Conservation (phyloP, 1,284 basidiomycete genomes). For the Microbotryomycetes sp. region DNA sequence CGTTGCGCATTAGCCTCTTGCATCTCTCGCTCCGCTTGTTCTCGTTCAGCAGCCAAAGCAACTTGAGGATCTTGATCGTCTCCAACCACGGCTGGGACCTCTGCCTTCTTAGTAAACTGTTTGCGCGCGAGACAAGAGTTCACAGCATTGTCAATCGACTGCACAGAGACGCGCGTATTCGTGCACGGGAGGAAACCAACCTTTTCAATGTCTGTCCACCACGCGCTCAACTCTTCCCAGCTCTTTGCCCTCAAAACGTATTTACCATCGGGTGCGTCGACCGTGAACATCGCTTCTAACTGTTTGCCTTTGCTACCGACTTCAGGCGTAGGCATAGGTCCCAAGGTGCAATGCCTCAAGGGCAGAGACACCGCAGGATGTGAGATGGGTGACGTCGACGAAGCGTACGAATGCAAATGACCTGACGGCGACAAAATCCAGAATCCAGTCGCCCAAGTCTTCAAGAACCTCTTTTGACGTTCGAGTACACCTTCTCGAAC, state of each 20-base stretch:
- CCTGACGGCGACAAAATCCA: constrained; percentile 27
- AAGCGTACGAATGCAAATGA: constrained; percentile 18
- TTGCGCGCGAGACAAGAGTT: too few species aligned
- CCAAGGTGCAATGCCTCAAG: constrained; percentile 17
- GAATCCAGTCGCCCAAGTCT: constrained; percentile 24
- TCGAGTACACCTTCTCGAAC: constrained; percentile 24
- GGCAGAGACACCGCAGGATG: constrained; percentile 13
- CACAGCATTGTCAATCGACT: too few species aligned
- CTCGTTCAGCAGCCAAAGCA: background rate
- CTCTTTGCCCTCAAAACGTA: background rate
- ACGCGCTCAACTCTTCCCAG: background rate
- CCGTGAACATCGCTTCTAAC: constrained; percentile 4
- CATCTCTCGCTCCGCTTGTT: background rate
- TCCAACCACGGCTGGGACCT: background rate
- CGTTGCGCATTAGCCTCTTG: background rate
- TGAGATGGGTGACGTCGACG: background rate
- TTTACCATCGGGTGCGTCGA: constrained; percentile 2
- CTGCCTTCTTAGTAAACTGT: background rate
- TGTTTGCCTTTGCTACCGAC: background rate
- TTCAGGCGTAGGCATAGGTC: constrained; percentile 23
- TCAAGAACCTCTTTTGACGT: constrained; percentile 24
- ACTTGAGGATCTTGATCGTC: background rate
- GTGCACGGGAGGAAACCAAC: too few species aligned
- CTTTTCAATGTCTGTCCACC: background rate
- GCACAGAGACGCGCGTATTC: too few species aligned